Conservation (phyloP, 1,139 yeast genomes). For the Debaryomycetaceae sp. region DNA sequence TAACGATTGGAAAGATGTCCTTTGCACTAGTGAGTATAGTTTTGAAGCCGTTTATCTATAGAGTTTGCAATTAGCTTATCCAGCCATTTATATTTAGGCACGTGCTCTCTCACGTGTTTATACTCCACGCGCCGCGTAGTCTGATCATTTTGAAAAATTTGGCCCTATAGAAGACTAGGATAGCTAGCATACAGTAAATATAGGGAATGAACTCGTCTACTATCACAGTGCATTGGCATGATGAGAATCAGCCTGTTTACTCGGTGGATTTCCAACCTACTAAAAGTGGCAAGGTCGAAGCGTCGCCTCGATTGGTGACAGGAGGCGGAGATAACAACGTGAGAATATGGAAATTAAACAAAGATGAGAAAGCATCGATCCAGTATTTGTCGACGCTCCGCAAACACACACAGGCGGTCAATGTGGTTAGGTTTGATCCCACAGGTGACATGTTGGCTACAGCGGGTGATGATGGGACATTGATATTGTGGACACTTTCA, state of each 20-base stretch:
- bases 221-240: constrained; percentile 77
- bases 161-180: no score
- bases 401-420: constrained; percentile 93
- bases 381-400: constrained; percentile 72
- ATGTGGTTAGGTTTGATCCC: constrained; percentile 78
- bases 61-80: no score
- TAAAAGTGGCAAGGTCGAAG: constrained; percentile 12
- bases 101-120: neutral
- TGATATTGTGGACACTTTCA: constrained; percentile 71
- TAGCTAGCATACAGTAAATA: neutral
- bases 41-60: neutral
- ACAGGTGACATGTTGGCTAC: constrained; percentile 69
- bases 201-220: constrained; percentile 53
- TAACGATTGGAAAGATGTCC: neutral
- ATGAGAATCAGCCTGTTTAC: constrained; percentile 78
- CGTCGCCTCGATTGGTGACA: constrained; percentile 60
- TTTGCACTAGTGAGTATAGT: neutral
- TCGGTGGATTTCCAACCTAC: constrained; percentile 73
- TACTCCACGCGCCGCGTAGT: neutral
- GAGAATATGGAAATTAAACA: constrained; percentile 52
- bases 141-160: neutral
- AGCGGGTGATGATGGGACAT: constrained; percentile 93
- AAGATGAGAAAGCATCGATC: constrained; percentile 15
- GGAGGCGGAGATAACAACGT: constrained; percentile 95
- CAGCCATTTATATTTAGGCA: neutral